phyloP scores from a whole-genome alignment of 164 flowering plant species.

The Chloranthus sessilifolius region DNA sequence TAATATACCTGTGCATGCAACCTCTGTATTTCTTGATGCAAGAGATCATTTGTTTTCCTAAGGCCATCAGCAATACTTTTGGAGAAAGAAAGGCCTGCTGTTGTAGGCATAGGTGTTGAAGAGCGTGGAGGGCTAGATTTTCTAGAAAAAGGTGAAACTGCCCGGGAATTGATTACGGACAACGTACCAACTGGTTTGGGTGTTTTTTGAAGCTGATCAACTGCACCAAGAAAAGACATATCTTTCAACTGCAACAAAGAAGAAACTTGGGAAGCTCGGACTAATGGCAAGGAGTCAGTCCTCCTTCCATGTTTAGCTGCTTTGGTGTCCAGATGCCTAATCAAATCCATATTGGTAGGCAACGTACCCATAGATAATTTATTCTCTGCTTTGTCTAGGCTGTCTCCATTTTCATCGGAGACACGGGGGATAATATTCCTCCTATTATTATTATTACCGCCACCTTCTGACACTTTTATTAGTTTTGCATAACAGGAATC shows the following conservation, averaged over 20 bases:
- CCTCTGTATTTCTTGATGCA: slow-evolving; percentile 72
- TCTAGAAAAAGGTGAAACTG: slow-evolving; percentile 60
- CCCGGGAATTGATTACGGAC: slow-evolving; percentile 29
- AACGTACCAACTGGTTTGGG: slow-evolving; percentile 32
- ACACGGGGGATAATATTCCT: slow-evolving; percentile 36
- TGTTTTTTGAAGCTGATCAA: slow-evolving; percentile 24
- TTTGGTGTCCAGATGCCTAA: slow-evolving; percentile 49
- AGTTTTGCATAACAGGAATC: slow-evolving; percentile 66
- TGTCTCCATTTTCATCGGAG: slow-evolving; percentile 52
- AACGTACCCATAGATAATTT: slow-evolving; percentile 31
- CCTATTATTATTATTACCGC: slow-evolving; percentile 24
- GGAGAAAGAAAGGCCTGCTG: slow-evolving; percentile 23
- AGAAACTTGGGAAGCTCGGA: slow-evolving; percentile 37
- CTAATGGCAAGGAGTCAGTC: slow-evolving; percentile 36
- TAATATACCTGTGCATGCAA: too few species aligned
- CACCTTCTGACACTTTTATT: slow-evolving; percentile 46
- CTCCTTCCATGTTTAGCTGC: slow-evolving; percentile 49
- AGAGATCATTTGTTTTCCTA: slow-evolving; percentile 52
- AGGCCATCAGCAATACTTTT: slow-evolving; percentile 59
- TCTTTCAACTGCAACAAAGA: slow-evolving; percentile 37
- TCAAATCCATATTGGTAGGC: slow-evolving; percentile 44
- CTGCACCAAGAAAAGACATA: slow-evolving; percentile 26
- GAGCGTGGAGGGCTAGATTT: slow-evolving; percentile 70
- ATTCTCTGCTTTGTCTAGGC: slow-evolving; percentile 40
- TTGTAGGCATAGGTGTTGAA: slow-evolving; percentile 26